A percentile compares a stretch with the other conserved stretches of the same genome.
Evolutionary conservation across 176 grass and related monocot species (phyloP).

Genomic region (Oryza nivara): DNA sequence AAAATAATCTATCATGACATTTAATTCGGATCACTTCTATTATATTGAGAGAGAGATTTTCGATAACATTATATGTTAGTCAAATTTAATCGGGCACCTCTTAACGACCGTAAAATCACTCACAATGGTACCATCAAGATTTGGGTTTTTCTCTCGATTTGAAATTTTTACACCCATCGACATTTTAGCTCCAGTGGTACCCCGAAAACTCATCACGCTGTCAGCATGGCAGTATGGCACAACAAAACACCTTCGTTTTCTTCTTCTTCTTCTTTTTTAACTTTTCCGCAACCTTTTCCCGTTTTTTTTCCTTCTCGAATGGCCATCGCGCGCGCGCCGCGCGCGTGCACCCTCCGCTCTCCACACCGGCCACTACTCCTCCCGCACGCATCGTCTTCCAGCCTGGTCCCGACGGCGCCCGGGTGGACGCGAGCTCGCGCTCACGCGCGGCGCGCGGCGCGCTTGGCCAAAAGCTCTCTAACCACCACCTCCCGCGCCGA

Average conservation of each 20-base stretch:
- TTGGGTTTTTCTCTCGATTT: background rate
- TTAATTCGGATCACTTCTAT: too few species aligned
- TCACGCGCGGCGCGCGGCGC: background rate
- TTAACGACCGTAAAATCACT: too few species aligned
- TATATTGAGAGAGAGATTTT: too few species aligned
- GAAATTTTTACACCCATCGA: background rate
- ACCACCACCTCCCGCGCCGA: constrained; percentile 7
- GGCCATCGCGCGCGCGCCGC: background rate
- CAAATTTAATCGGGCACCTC: too few species aligned
- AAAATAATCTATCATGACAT: background rate
- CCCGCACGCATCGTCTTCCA: constrained; percentile 2
- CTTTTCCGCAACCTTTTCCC: background rate
- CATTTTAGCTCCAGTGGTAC: background rate
- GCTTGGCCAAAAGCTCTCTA: constrained; percentile 6
- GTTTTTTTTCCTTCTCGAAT: constrained; percentile 8
- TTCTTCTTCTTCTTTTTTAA: too few species aligned
- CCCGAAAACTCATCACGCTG: too few species aligned
- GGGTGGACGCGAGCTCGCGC: background rate
- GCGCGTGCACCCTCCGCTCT: background rate
- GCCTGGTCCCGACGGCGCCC: background rate
- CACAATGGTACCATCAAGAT: too few species aligned
- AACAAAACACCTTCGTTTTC: background rate
- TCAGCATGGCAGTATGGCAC: background rate
- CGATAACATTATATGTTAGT: too few species aligned
- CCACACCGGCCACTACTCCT: constrained; percentile 11